Evolutionary conservation across 768 basidiomycete species (phyloP).

Genomic region (Podaxis sp.): DNA sequence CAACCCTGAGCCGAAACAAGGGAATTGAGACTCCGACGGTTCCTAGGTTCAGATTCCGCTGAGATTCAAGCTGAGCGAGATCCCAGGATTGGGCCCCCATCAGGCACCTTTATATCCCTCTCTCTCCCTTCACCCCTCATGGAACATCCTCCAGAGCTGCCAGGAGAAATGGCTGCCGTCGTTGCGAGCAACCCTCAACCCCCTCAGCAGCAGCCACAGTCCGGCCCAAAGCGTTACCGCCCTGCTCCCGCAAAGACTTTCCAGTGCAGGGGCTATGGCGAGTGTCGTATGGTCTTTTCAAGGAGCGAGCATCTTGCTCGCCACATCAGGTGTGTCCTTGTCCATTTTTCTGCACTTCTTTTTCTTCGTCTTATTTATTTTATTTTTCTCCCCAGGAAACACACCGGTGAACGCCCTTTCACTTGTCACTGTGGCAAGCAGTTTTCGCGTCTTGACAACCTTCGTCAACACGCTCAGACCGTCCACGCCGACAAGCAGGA

Average conservation of each 20-base stretch:
- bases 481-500: constrained; percentile 95
- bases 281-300: constrained; percentile 96
- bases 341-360: constrained; percentile 16
- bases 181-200: constrained; percentile 11
- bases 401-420: constrained; percentile 97
- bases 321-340: constrained; percentile 77
- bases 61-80: constrained; percentile 8
- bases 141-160: constrained; percentile 11
- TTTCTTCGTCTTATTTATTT: constrained; percentile 16
- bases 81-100: constrained; percentile 5
- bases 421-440: constrained; percentile 94
- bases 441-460: constrained; percentile 94
- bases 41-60: constrained; percentile 9
- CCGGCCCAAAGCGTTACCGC: constrained; percentile 61
- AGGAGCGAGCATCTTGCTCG: constrained; percentile 94
- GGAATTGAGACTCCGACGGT: constrained; percentile 14
- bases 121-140: constrained; percentile 10
- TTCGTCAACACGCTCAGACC: constrained; percentile 95
- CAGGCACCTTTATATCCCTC: constrained; percentile 14
- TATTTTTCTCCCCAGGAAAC: constrained; percentile 63
- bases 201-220: constrained; percentile 19
- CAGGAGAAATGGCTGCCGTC: constrained; percentile 12
- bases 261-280: constrained; percentile 92
- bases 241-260: constrained; percentile 92
- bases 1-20: constrained; percentile 8